These are phyloP conservation scores for Saposhnikovia divaricata DNA, from an alignment of 129 eudicot species.

Conservation along the genomic window DNA sequence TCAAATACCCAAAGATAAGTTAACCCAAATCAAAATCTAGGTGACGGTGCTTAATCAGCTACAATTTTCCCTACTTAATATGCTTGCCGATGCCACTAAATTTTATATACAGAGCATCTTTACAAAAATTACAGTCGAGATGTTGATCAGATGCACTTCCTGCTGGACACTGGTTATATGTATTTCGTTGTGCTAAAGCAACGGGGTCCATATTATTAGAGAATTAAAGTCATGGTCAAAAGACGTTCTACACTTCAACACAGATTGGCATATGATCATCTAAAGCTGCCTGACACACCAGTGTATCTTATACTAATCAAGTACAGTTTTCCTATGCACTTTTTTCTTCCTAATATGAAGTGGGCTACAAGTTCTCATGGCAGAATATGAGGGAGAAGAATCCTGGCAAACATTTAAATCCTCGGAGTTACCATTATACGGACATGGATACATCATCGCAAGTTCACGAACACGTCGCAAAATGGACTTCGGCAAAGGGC, in stretches of 20 bases:
- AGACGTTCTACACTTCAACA: not conserved
- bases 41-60: no score
- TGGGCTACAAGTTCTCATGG: constrained; percentile 26
- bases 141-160: not conserved
- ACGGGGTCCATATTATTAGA: not conserved
- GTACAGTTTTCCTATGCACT: constrained; percentile 32
- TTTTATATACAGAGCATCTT: not conserved
- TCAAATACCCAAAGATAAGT: no score
- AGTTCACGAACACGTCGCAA: constrained; percentile 60
- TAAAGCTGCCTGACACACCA: constrained; percentile 1
- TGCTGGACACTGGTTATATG: not conserved
- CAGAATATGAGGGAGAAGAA: constrained; percentile 24
- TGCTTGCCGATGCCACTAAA: no score
- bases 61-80: no score
- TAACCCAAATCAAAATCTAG: no score
- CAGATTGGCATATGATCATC: not conserved
- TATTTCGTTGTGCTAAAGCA: not conserved
- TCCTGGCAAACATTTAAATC: constrained; percentile 24
- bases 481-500: constrained; percentile 65
- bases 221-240: not conserved
- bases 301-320: not conserved
- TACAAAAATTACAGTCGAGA: not conserved
- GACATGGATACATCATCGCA: constrained; percentile 51
- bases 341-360: constrained; percentile 18
- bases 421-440: constrained; percentile 39